Base-by-base conservation (phyloP, 345 rosid genomes). In the Cardamine chenopodiifolia region DNA sequence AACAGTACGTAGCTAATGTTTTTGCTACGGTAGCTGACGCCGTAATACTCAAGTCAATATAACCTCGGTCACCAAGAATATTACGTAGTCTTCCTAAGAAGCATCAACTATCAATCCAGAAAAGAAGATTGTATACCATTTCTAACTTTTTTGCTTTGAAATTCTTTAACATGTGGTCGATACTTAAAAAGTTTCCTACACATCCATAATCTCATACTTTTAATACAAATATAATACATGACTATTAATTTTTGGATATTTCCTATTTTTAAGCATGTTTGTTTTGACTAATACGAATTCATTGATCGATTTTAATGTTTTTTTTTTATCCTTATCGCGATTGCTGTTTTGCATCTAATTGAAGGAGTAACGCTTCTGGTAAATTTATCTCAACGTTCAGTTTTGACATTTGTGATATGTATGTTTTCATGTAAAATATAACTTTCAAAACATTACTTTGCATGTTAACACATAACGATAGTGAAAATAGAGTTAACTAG, bases 181-280 rank as follows among this genome's bases (percentile, higher is more conserved):
- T n/a, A n/a, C n/a, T n/a, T n/a, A n/a, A n/a, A n/a, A n/a, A n/a
- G n/a, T n/a, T n/a, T n/a, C n/a, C n/a, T n/a, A n/a, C n/a, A n/a
- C n/a, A n/a, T n/a, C n/a, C n/a, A n/a, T n/a, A n/a, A n/a, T n/a
- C n/a, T n/a, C n/a, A n/a, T n/a, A n/a, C n/a, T n/a, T n/a, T n/a
- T n/a, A n/a, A 47, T 70, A 59, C 18, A 48, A 70, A 31, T n/a
- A 17, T 65, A 13, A 5, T 19, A 18, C 8, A 31, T 20, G 35
- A 29, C 15, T 29, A 19, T 8, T 20, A 20, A 4, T 19, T 5
- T 5, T 22, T 70, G 32, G 14, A 12, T 45, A 2, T 42, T 12
- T n/a, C 19, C 53, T 69, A 69, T 56, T 35, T 45, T 58, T 14
- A 59, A 58, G 31, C 57, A 20, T 70, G 5, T 12, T 56, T 67